Conservation (phyloP, 257 asterid genomes). For the Solanum medicagineum region DNA sequence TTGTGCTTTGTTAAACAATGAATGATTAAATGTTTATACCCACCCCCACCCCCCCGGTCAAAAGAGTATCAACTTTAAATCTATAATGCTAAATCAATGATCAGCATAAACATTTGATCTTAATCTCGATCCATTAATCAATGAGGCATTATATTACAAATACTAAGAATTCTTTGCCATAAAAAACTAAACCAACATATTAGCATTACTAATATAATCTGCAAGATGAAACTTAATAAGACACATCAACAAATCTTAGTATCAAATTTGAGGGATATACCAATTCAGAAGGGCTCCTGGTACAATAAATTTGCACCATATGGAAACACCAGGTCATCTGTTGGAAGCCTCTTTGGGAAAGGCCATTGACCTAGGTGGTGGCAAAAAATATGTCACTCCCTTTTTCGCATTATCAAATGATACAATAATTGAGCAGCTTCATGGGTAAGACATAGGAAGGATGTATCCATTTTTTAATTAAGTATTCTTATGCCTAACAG, state of each 20-base stretch:
- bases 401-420: constrained; percentile 67
- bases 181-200: neutral
- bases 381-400: constrained; percentile 73
- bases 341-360: constrained; percentile 85
- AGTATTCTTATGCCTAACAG: constrained; percentile 4
- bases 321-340: constrained; percentile 91
- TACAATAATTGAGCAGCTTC: constrained; percentile 65
- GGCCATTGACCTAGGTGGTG: constrained; percentile 82
- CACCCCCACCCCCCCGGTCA: no score
- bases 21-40: neutral
- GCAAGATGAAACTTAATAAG: neutral
- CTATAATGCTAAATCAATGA: neutral
- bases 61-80: neutral
- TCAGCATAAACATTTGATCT: neutral
- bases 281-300: constrained; percentile 93
- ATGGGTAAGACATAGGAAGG: constrained; percentile 30
- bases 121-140: neutral
- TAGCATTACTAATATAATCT: neutral
- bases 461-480: neutral
- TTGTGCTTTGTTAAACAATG: neutral
- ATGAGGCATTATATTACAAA: neutral
- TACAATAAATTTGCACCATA: constrained; percentile 83
- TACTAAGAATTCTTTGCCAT: neutral
- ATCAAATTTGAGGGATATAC: constrained; percentile 68
- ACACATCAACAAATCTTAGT: constrained; percentile 51